phyloP scores from a whole-genome alignment of 331 rosid genomes.

The Cydonia oblonga region DNA sequence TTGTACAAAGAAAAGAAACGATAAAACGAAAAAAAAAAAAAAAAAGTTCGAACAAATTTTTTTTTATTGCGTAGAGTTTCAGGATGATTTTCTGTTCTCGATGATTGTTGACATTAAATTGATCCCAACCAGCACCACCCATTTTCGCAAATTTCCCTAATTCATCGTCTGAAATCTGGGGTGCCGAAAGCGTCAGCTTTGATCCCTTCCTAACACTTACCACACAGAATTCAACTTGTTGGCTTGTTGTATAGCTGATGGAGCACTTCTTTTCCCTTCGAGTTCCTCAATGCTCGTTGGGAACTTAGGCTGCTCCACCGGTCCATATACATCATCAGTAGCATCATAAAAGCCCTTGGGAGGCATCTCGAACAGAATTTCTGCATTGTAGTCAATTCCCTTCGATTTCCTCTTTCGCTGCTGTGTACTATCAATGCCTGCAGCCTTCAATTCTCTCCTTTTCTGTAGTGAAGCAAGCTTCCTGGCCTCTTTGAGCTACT shows the following conservation, averaged over 20 bases:
- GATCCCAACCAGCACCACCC: neutral
- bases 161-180: neutral
- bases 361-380: neutral
- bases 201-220: neutral
- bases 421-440: slow-evolving; percentile 52
- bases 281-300: neutral
- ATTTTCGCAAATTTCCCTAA: neutral
- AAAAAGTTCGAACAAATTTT: neutral
- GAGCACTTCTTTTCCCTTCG: neutral
- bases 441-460: slow-evolving; percentile 53
- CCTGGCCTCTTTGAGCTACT: slow-evolving; percentile 65
- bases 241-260: no score
- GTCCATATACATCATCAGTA: slow-evolving; percentile 10
- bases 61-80: neutral
- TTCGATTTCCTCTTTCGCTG: neutral
- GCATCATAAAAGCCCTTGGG: slow-evolving; percentile 58
- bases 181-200: neutral
- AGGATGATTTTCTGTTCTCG: neutral
- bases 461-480: slow-evolving; percentile 61
- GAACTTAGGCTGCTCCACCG: neutral
- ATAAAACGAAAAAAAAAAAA: neutral
- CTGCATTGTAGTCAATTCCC: neutral
- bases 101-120: neutral
- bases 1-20: slow-evolving; percentile 4
- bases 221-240: no score